Base-by-base conservation (phyloP, 1,284 basidiomycete genomes). In the Lignosus rhinocerotis region DNA sequence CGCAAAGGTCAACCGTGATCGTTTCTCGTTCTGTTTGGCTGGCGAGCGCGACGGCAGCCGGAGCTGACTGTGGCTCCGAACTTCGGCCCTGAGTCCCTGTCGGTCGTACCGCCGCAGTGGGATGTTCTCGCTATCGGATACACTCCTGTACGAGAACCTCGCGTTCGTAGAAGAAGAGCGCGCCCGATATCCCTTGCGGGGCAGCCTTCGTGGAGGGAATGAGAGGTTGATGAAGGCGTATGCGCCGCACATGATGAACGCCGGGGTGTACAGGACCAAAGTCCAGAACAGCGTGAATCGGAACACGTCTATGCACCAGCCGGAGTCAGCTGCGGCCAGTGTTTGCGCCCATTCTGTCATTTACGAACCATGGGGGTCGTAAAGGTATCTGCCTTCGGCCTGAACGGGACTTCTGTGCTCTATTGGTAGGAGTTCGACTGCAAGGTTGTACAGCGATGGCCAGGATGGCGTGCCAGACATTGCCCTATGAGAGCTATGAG, bases 261-360 rank as follows among this genome's bases (percentile, higher is more conserved):
- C 75, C 1, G 88, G 88, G 2, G 81, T 80, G 70, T 92, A 84
- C 66, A 94, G 85, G 53, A 91, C 78, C 32, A 94, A 73, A 1
- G 85, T 90, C 93, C 93, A 95, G 71, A 88, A 94, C 33, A 94
- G 77, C 9, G 91, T 94, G 75, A 92, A 94, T 31, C 78, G 79
- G 76, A 93, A 94, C 55, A 94, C 77, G 59, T 91, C 92, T 93
- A 62, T 12, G 30, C 19, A n/a, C n/a, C n/a, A n/a, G n/a, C n/a
- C n/a, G n/a, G n/a, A n/a, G n/a, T 19, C 10, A 7, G n/a, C 7
- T 10, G n/a, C 12, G 3, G 41, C 19, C 19, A 43, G 11, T 10
- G 41, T 17, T 19, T 10, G 41, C 41, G 41, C 6, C 7, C n/a
- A 19, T 17, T 10, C 11, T 11, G 25, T 30, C 21, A 30, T 1